Percentiles rank a stretch among this genome's conserved stretches.
These are phyloP conservation scores for Bruguiera hainesii DNA, from an alignment of 441 rosid species.

Conservation along the genomic window DNA sequence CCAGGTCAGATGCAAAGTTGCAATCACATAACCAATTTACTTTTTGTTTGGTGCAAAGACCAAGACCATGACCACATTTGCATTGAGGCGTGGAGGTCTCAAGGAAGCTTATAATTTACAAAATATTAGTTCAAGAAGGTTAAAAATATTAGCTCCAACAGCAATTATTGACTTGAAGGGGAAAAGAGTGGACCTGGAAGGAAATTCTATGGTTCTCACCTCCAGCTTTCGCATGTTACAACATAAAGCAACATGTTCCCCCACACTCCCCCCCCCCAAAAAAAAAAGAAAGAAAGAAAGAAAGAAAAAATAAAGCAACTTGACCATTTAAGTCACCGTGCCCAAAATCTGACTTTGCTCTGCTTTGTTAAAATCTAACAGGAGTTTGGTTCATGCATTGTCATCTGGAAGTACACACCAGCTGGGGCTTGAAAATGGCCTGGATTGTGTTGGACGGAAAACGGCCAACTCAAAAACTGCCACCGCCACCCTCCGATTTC, in stretches of 20 bases:
- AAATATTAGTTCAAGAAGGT: too few species aligned
- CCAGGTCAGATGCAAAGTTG: not conserved
- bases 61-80: too few species aligned
- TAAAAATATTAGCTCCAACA: too few species aligned
- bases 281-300: not conserved
- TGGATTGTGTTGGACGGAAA: slow-evolving; percentile 43
- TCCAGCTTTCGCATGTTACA: too few species aligned
- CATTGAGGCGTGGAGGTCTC: too few species aligned
- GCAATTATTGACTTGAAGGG: too few species aligned
- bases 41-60: not conserved
- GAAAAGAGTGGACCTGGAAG: too few species aligned
- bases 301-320: not conserved
- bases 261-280: not conserved
- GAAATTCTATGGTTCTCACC: too few species aligned
- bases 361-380: not conserved
- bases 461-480: slow-evolving; percentile 31
- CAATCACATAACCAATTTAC: not conserved
- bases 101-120: too few species aligned
- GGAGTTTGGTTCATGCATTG: slow-evolving; percentile 56
- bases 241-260: not conserved
- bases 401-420: slow-evolving; percentile 40
- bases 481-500: slow-evolving; percentile 44
- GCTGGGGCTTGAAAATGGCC: slow-evolving; percentile 51
- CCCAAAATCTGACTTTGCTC: not conserved
- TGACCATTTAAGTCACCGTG: not conserved